Base-by-base conservation (phyloP, 352 stramenopile species). In the Pseudoperonospora humuli region DNA sequence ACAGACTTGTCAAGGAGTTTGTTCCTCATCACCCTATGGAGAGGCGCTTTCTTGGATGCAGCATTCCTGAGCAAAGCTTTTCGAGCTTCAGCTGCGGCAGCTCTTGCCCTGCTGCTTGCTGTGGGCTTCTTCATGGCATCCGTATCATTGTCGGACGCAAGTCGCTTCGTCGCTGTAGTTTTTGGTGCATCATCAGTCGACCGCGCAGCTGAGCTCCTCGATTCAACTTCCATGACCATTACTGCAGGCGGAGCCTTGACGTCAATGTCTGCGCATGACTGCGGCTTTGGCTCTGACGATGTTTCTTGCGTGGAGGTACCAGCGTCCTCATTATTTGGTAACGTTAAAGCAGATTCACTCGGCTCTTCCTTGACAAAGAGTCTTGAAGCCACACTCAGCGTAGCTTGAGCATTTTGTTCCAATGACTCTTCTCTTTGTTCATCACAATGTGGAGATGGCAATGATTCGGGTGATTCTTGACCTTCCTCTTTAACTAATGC, bases 81-180 rank as follows among this genome's bases (percentile, higher is more conserved):
- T 0, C 56, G 50, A 24, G 35, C 41, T 35, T 65, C 56, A 33
- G 56, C 45, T 50, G 50, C 51, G 3, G 45, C 54, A 33, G 53
- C 46, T 51, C 50, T 38, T 24, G 48, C 47, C 13, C 53, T 36
- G 27, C 46, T 61, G n/a, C 44, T 67, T 0, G 55, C 55, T 32
- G 66, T 66, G 23, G 55, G 54, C 32, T 63, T 61, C 44, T 53
- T 61, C 38, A 55, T 62, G 11, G 52, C 54, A 5, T 54, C 47
- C 23, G 54, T 67, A 11, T 56, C 50, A 2, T 41, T 11, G n/a
- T 61, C 39, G 0, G 54, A 42, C 2, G 39, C 21, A 33, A 40
- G 29, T 2, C 43, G 60, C 3, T 39, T 24, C 21, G 39, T 39
- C 11, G 45, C 33, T 13, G 27, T 29, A 14, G 25, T 3, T 20